Evolutionary conservation across 2,329 filamentous ascomycete species (phyloP), one percentile per base, ranked within the genome.

Genomic region (Claviceps purpurea): DNA sequence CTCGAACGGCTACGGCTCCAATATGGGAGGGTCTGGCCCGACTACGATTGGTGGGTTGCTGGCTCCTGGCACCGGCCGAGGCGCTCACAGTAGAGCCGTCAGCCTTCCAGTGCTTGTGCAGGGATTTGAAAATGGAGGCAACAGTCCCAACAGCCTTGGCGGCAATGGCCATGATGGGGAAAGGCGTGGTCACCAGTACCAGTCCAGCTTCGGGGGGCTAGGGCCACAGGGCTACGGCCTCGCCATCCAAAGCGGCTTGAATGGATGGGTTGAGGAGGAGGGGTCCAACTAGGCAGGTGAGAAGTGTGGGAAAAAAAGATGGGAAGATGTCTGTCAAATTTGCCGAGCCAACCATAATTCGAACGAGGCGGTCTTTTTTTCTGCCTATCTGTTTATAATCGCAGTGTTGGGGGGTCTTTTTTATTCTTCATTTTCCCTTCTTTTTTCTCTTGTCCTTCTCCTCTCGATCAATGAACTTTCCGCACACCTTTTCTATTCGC

Each of bases 11-110:
- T 84, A 78, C 58, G 67, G 78, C 44, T 72, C 71, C 40, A 78
- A 73, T 59, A 68, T 70, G 46, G 67, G 71, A n/a, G 66, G 70
- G 3, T 74, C 76, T 24, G 79, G 77, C 39, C 73, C 85, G 2
- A 82, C 84, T 2, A 87, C 83, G 1, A 84, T 90, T 55, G 85
- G 85, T 44, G 85, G 87, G 7, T 78, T 94, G 40, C 76, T 93
- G 49, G 85, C 87, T 2, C 87, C 87, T 2, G 81, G 80, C 50
- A 83, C 79, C 51, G 65, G 70, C 14, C 75, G 81, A 38, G 72
- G 76, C 37, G 78, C 79, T 56, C 81, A 84, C 67, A 91, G 81
- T 62, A 84, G 93, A 40, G 89, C 93, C 38, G 89, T 96, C 54
- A 95, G 89, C 65, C 73, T 98, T 62, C 93, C 93, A 1, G 81